Conservation (phyloP, 163 green algal species). For the Chloroidium sp. region DNA sequence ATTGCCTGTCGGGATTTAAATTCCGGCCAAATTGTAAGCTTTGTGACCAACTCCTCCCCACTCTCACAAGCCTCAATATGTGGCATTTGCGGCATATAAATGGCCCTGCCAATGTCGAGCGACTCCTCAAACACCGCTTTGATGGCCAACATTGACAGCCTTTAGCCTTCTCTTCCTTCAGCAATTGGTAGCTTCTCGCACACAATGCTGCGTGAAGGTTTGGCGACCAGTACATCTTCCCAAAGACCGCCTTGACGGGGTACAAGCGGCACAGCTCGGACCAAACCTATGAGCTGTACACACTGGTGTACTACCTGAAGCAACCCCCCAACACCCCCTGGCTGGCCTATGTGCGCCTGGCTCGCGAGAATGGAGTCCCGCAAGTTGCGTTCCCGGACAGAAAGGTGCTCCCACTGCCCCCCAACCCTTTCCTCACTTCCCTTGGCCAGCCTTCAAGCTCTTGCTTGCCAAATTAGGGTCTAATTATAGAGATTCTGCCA, state of each 20-base stretch:
- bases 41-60: too few species aligned
- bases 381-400: not conserved
- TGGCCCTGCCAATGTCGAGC: not conserved
- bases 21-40: too few species aligned
- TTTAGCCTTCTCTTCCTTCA: not conserved
- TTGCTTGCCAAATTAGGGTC: too few species aligned
- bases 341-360: not conserved
- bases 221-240: conserved; percentile 39
- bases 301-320: not conserved
- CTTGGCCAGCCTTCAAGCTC: too few species aligned
- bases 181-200: conserved; percentile 9
- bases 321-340: conserved; percentile 21
- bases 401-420: not conserved
- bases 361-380: not conserved
- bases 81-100: not conserved
- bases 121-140: conserved; percentile 7
- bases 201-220: conserved; percentile 35
- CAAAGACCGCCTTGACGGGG: conserved; percentile 37
- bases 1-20: too few species aligned
- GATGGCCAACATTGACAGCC: too few species aligned
- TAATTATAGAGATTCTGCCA: too few species aligned
- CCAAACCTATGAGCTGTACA: conserved; percentile 38
- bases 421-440: too few species aligned
- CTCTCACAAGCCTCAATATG: too few species aligned
- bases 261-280: conserved; percentile 21